Evolutionary conservation across 306 rosid species (phyloP).

Genomic region (Prunus kanzakura): DNA sequence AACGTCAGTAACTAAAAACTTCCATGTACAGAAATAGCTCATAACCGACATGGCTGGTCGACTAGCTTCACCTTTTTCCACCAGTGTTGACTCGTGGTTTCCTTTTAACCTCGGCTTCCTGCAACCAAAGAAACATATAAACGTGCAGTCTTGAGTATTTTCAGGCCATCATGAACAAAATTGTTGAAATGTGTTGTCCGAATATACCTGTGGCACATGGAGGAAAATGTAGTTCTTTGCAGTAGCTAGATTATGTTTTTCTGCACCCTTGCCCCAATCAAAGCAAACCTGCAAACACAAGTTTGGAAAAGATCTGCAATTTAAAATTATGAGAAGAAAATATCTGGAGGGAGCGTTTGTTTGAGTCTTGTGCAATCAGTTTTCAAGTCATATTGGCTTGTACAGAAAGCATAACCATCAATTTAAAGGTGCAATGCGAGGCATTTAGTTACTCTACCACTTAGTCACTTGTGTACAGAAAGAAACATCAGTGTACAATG

Average conservation of each 20-base stretch:
- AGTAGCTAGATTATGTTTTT: constrained; percentile 75
- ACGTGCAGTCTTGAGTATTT: neutral
- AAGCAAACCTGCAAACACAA: constrained; percentile 58
- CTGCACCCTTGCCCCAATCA: constrained; percentile 93
- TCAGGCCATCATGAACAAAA: neutral
- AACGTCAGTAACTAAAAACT: neutral
- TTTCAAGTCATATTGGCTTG: neutral
- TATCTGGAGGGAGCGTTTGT: neutral
- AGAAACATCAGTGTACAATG: neutral
- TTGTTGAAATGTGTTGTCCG: neutral
- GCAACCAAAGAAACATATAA: neutral
- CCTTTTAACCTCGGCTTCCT: constrained; percentile 37
- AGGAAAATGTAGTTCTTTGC: constrained; percentile 66
- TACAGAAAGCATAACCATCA: too few species aligned
- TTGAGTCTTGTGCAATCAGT: neutral
- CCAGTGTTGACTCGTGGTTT: constrained; percentile 22
- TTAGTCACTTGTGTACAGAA: neutral
- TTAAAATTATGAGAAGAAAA: neutral
- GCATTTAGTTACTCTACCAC: neutral
- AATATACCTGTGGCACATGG: constrained; percentile 67
- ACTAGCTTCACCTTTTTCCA: constrained; percentile 28
- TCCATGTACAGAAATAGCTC: neutral
- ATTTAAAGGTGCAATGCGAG: too few species aligned
- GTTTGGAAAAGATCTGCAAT: neutral
- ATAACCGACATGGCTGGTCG: neutral